Base-by-base conservation (phyloP, 345 rosid genomes). In the Citrus maxima region DNA sequence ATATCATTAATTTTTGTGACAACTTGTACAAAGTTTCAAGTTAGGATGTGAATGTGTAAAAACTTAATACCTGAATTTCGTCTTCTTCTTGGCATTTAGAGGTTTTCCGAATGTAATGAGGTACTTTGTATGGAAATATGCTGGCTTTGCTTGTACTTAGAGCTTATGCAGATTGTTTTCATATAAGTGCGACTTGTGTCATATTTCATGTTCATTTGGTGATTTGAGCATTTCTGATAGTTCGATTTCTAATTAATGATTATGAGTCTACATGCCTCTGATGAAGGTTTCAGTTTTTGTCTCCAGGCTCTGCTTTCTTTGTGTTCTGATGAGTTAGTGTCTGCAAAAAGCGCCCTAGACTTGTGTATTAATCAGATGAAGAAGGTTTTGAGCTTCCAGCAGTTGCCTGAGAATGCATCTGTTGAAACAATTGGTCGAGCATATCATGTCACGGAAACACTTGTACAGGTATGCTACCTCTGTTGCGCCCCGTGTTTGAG, bases 351-450 rank as follows among this genome's bases (percentile, higher is more conserved):
- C 82, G 95, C 98, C 68, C 76, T 92, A 76, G 95, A 93, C 58
- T 84, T 95, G 85, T 93, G 99, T 75, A 81, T 89, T 82, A 88
- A 84, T 70, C 99, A 92, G 81, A 92, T 95, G 98, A 93, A 82
- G 86, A 90, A 83, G 82, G 90, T 95, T 24, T 84, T 95, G 81
- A 87, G 93, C 89, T 87, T 91, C 77, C 89, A 87, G 78, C 97
- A 91, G 79, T 75, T 95, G 85, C 95, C 99, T 55, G 97, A 92
- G 82, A 90, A 80, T 89, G 90, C 96, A 42, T 92, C 99, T 70
- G 89, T 94, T 87, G 99, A 95, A 86, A 92, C 89, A 78, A 86
- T 95, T 80, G 98, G 98, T 70, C 90, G 89, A 75, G 98, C 98
- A 72, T 93, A 92, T 84, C 98, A 90, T 81, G 97, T 93, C 0